These are phyloP conservation scores for Paraphaeosphaeria sporulosa DNA, from an alignment of 2,329 filamentous ascomycete species.

Conservation along the genomic window DNA sequence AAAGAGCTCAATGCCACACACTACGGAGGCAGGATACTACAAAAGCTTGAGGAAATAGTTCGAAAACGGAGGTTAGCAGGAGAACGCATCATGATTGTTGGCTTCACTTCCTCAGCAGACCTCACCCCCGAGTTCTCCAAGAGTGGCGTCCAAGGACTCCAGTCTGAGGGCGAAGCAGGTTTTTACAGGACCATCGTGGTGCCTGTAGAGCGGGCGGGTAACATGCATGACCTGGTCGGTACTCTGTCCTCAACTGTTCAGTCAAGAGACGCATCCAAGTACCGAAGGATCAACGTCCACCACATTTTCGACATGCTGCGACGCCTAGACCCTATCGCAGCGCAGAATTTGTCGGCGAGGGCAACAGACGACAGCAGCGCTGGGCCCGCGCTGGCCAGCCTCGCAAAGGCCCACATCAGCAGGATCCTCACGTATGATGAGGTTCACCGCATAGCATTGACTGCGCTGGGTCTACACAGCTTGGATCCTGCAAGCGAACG, in stretches of 20 bases:
- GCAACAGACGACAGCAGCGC: slow-evolving; percentile 27
- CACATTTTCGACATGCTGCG: slow-evolving; percentile 70
- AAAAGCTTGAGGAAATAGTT: slow-evolving; percentile 73
- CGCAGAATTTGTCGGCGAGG: slow-evolving; percentile 33
- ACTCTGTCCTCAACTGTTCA: slow-evolving; percentile 7
- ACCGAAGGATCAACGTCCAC: slow-evolving; percentile 66
- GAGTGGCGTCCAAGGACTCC: slow-evolving; percentile 55
- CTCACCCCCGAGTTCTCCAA: slow-evolving; percentile 52
- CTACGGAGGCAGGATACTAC: slow-evolving; percentile 74
- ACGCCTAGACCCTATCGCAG: slow-evolving; percentile 49
- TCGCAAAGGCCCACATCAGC: slow-evolving; percentile 46
- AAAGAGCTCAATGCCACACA: slow-evolving; percentile 75
- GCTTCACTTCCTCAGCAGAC: slow-evolving; percentile 71
- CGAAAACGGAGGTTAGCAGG: slow-evolving; percentile 76
- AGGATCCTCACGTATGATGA: slow-evolving; percentile 66
- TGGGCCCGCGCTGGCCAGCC: slow-evolving; percentile 29
- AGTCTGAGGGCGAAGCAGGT: slow-evolving; percentile 48
- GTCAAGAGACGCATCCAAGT: slow-evolving; percentile 32
- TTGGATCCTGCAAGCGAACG: slow-evolving; percentile 25
- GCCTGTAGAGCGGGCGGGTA: slow-evolving; percentile 26
- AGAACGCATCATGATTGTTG: slow-evolving; percentile 76
- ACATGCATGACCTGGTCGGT: background rate
- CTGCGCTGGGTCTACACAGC: slow-evolving; percentile 56
- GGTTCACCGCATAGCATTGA: slow-evolving; percentile 66
- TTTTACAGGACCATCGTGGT: slow-evolving; percentile 47